These are phyloP conservation scores for Naganishia randhawae DNA, from an alignment of 768 basidiomycete species.

Conservation along the genomic window DNA sequence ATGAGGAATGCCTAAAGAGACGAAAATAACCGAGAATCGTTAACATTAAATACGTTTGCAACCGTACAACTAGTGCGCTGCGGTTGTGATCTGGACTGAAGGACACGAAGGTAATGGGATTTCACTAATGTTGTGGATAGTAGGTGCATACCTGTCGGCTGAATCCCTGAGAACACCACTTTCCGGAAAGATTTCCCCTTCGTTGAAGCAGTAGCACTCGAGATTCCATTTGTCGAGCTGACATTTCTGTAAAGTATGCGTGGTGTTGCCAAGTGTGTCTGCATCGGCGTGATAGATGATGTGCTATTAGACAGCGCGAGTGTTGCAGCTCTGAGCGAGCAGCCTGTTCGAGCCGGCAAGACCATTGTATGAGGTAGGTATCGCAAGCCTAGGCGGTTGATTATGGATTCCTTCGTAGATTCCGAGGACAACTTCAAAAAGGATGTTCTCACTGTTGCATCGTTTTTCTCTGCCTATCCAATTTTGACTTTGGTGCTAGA, in stretches of 20 bases:
- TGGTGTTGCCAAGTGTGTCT: not conserved
- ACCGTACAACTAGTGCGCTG: not conserved
- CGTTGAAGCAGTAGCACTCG: not conserved
- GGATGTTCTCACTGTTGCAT: too few relatives aligned
- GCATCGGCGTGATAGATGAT: not conserved
- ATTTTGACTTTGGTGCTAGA: too few relatives aligned
- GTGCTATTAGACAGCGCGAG: not conserved
- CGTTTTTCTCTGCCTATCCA: too few relatives aligned
- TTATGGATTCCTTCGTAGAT: not conserved
- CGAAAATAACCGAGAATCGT: not conserved
- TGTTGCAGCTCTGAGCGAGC: not conserved
- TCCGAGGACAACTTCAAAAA: too few relatives aligned
- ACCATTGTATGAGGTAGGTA: not conserved
- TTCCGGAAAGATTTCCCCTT: not conserved
- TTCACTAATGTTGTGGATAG: not conserved
- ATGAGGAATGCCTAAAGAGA: not conserved
- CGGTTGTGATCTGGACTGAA: not conserved
- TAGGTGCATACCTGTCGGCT: slow-evolving; percentile 66
- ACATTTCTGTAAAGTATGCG: not conserved
- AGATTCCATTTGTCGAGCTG: not conserved
- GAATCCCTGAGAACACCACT: slow-evolving; percentile 77
- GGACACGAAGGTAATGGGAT: not conserved
- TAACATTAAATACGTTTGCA: not conserved
- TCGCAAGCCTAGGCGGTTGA: not conserved
- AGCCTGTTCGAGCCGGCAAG: not conserved